Conservation (phyloP, 1,284 basidiomycete species). For the Schizophyllum commune region DNA sequence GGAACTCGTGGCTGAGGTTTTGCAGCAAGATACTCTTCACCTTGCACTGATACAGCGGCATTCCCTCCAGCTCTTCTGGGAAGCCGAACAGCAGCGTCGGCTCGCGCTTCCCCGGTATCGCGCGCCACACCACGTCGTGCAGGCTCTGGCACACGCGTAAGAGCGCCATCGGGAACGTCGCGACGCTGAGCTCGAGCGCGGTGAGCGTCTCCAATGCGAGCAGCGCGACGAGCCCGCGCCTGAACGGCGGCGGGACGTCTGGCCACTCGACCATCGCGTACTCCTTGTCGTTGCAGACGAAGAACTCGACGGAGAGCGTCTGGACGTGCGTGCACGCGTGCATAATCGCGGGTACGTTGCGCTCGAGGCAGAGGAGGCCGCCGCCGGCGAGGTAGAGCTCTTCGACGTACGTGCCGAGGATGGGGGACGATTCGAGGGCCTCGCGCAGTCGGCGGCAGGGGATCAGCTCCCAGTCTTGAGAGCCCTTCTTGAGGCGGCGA, state of each 20-base stretch:
- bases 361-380: not conserved
- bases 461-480: not conserved
- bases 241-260: not conserved
- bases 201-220: not conserved
- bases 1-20: not conserved
- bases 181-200: not conserved
- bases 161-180: not conserved
- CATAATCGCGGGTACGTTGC: not conserved
- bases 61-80: not conserved
- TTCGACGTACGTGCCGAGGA: not conserved
- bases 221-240: not conserved
- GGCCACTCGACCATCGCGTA: not conserved
- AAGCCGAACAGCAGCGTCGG: not conserved
- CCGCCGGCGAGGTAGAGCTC: not conserved
- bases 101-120: not conserved
- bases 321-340: not conserved
- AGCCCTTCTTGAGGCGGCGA: not conserved
- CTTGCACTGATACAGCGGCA: not conserved
- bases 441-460: not conserved
- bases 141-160: not conserved
- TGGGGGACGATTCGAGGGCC: not conserved
- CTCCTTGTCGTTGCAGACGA: not conserved
- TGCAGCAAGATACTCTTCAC: not conserved
- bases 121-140: not conserved
- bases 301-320: not conserved